Base-by-base conservation (phyloP, 2,329 filamentous ascomycete species). In the Ceratocystiopsis sp. region DNA sequence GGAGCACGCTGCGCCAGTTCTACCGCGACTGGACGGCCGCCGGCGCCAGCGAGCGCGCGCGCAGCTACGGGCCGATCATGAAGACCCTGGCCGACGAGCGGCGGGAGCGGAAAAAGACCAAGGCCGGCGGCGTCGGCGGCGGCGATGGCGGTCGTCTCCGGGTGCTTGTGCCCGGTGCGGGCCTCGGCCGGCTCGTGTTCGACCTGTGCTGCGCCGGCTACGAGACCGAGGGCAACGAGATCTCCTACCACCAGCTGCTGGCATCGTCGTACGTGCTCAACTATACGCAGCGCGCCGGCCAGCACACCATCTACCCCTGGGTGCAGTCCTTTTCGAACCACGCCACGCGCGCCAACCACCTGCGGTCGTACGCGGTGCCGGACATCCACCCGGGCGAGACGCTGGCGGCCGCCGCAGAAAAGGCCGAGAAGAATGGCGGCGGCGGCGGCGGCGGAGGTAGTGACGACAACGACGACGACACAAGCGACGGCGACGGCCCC, bases 201-300 rank as follows among this genome's bases (percentile, higher is more conserved):
- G 91, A 98, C 38, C 67, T 96, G 14, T 85, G 80, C 56, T 65
- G 64, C 25, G 66, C 65, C 1, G 87, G 91, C 12, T 93, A 78
- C 58, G 64, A 72, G 12, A 73, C 77, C 1, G 86, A 95, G 59
- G 89, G 89, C 25, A 96, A 95, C 56, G 84, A 98, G 61, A 93
- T 96, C 48, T 95, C 87, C 3, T 96, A 93, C 56, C 91, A 98
- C 59, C 85, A 94, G 58, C 73, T 98, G n/a, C 68, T 96, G 45
- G 85, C 85, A 1, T 93, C 84, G 7, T 75, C 73, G 0, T 79
- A 83, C 55, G 72, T 87, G 15, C 71, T 87, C 40, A 87, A 89
- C 58, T 69, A 68, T 52, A 83, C 78, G 5, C 53, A 64, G 0
- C 55, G 59, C 2, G 71, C 71, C 0, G 68, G 69, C 15, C 68